Evolutionary conservation across 2,329 filamentous ascomycete species (phyloP).

Genomic region (Nemania serpens): DNA sequence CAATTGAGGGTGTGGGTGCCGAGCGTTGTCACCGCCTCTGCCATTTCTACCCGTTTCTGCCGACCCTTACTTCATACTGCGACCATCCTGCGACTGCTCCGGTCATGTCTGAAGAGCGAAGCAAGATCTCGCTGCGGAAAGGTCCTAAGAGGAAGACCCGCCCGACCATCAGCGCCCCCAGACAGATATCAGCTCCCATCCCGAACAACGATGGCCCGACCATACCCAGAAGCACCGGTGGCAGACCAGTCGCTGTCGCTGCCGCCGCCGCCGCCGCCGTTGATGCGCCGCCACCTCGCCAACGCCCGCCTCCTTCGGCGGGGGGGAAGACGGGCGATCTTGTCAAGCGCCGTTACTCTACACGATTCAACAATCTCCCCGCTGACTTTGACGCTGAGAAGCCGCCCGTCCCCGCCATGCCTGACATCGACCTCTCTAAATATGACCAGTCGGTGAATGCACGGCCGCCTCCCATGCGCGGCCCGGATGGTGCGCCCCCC

Average conservation of each 20-base stretch:
- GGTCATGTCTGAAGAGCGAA: slow-evolving; percentile 64
- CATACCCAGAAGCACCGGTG: slow-evolving; percentile 43
- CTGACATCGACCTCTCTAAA: slow-evolving; percentile 56
- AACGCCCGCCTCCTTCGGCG: slow-evolving; percentile 52
- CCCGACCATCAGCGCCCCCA: slow-evolving; percentile 65
- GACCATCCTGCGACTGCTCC: no score
- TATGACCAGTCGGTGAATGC: slow-evolving; percentile 56
- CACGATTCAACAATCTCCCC: slow-evolving; percentile 81
- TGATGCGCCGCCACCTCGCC: slow-evolving; percentile 38
- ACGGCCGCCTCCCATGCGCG: slow-evolving; percentile 59
- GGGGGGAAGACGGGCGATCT: slow-evolving; percentile 76
- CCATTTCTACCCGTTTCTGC: no score
- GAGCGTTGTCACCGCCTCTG: background rate
- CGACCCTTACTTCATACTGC: no score
- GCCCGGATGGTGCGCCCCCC: slow-evolving; percentile 58
- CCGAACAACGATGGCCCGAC: slow-evolving; percentile 56
- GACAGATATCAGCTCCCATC: slow-evolving; percentile 66
- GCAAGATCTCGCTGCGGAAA: slow-evolving; percentile 66
- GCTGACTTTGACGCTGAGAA: slow-evolving; percentile 69
- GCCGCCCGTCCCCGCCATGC: slow-evolving; percentile 73
- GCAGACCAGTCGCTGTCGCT: slow-evolving; percentile 39
- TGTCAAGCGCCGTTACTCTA: slow-evolving; percentile 93
- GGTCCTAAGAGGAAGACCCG: slow-evolving; percentile 64
- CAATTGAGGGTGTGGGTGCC: background rate
- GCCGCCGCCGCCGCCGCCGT: slow-evolving; percentile 27